These are phyloP conservation scores for Xylaria acuta DNA, from an alignment of 495 filamentous ascomycete species.

Conservation along the genomic window DNA sequence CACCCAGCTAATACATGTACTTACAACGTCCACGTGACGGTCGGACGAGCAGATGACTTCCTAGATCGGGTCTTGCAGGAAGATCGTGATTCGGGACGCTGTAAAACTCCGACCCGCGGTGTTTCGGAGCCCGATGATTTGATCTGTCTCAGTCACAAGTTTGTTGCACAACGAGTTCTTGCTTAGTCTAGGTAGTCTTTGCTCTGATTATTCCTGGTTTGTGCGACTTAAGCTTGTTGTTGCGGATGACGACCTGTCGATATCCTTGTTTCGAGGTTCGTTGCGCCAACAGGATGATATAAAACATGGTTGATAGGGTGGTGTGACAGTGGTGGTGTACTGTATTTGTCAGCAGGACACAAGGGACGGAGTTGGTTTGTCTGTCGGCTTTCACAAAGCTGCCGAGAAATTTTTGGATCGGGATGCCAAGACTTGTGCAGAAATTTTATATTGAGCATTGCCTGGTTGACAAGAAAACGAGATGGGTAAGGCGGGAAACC, in stretches of 20 bases:
- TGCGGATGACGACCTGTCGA: not conserved
- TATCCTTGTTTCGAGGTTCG: not conserved
- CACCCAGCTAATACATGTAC: not conserved
- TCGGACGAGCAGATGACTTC: not conserved
- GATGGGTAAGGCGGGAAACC: not conserved
- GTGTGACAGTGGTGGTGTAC: not conserved
- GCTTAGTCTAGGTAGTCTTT: not conserved
- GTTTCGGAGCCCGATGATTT: not conserved
- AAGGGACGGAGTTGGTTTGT: not conserved
- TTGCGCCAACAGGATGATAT: not conserved
- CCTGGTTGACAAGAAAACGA: not conserved
- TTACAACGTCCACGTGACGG: not conserved
- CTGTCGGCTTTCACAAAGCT: not conserved
- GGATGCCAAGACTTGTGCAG: not conserved
- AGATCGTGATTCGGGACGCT: slow-evolving; percentile 11
- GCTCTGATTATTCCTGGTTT: not conserved
- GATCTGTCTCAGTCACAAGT: not conserved
- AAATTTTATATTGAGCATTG: not conserved
- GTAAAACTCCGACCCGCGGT: slow-evolving; percentile 20
- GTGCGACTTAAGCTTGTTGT: not conserved
- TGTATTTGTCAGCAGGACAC: slow-evolving; percentile 5
- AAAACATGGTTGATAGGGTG: not conserved
- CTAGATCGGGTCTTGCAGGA: slow-evolving; percentile 7
- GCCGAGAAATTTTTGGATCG: not conserved
- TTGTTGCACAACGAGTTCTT: not conserved